These are phyloP conservation scores for Cutaneotrichosporon cyanovorans DNA, from an alignment of 1,284 basidiomycete genomes.

Conservation along the genomic window DNA sequence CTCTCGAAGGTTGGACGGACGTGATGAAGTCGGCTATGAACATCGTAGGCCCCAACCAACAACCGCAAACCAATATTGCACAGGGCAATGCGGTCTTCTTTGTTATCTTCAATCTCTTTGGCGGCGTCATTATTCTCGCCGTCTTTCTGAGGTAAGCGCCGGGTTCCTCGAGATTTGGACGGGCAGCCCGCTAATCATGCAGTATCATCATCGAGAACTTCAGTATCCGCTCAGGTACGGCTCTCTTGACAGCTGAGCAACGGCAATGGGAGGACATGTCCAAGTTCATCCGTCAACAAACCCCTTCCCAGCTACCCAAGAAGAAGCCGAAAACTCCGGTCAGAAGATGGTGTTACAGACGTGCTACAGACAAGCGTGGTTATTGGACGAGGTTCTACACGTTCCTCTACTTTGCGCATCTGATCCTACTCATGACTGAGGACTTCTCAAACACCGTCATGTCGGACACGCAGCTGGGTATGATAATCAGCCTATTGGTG, in stretches of 20 bases:
- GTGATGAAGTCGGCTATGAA: constrained; percentile 78
- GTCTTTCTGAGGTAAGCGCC: constrained; percentile 67
- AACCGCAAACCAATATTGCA: constrained; percentile 64
- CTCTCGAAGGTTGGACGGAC: constrained; percentile 90
- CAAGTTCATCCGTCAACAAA: constrained; percentile 78
- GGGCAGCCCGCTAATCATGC: neutral
- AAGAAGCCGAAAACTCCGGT: constrained; percentile 40
- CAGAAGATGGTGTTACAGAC: constrained; percentile 83
- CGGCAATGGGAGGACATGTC: constrained; percentile 91
- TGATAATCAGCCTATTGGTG: constrained; percentile 24
- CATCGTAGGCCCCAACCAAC: constrained; percentile 61
- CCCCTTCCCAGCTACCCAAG: constrained; percentile 59
- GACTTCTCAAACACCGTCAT: constrained; percentile 57
- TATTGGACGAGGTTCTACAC: constrained; percentile 88
- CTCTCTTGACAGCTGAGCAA: constrained; percentile 78
- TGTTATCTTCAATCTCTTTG: constrained; percentile 85
- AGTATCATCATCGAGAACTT: constrained; percentile 93
- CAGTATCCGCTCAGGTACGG: constrained; percentile 72
- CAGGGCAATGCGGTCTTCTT: constrained; percentile 87
- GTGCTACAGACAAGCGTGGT: constrained; percentile 83
- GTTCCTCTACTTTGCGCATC: constrained; percentile 72
- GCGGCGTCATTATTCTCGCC: constrained; percentile 81
- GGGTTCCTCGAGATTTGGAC: constrained; percentile 18
- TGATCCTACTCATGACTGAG: constrained; percentile 80
- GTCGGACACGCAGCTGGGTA: constrained; percentile 62